A percentile compares a stretch with the other conserved stretches of the same genome.
These are phyloP conservation scores for Rhodotorula diobovata DNA, from an alignment of 768 basidiomycete species.

Conservation along the genomic window DNA sequence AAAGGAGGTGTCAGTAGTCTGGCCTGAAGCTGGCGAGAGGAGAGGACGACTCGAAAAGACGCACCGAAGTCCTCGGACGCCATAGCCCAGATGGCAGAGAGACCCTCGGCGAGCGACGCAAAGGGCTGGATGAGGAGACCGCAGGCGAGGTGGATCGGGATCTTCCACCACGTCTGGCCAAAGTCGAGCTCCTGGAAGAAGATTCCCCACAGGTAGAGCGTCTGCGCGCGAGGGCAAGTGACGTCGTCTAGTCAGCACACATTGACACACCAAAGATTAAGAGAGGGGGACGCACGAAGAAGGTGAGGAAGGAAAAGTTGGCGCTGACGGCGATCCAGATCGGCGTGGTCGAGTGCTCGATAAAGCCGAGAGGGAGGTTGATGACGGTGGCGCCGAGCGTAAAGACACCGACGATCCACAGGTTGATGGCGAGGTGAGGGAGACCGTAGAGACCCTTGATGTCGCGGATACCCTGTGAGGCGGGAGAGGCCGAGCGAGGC, in stretches of 20 bases:
- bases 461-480: slow-evolving; percentile 37
- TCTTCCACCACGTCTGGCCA: slow-evolving; percentile 44
- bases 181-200: slow-evolving; percentile 45
- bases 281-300: slow-evolving; percentile 31
- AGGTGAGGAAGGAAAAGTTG: slow-evolving; percentile 46
- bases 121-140: slow-evolving; percentile 44
- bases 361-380: slow-evolving; percentile 45
- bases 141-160: slow-evolving; percentile 37
- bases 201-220: slow-evolving; percentile 45
- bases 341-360: slow-evolving; percentile 45
- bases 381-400: slow-evolving; percentile 45
- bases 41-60: background rate
- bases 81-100: slow-evolving; percentile 46
- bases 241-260: too few species aligned
- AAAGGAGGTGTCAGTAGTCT: background rate
- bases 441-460: slow-evolving; percentile 47
- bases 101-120: slow-evolving; percentile 45
- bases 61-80: slow-evolving; percentile 13
- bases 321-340: slow-evolving; percentile 46
- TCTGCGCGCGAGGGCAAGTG: background rate
- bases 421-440: slow-evolving; percentile 45
- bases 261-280: too few species aligned
- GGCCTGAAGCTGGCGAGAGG: too few species aligned
- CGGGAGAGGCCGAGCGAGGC: too few species aligned
- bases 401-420: slow-evolving; percentile 44